Conservation (phyloP, 495 filamentous ascomycete species). For the Penicillium maclennaniae region DNA sequence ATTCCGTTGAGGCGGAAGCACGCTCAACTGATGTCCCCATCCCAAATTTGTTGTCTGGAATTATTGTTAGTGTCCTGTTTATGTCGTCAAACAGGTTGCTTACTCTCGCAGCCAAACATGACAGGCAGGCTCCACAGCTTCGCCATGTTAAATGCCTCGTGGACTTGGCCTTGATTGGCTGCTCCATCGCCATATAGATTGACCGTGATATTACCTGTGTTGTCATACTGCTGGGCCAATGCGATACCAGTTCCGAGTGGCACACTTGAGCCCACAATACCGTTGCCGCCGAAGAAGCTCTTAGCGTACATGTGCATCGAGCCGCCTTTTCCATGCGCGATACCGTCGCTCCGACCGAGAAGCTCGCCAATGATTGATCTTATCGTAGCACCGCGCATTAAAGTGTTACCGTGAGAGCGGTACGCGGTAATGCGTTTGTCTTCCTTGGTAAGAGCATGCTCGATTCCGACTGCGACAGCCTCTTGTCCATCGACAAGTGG, state of each 20-base stretch:
- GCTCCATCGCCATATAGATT: slow-evolving; percentile 90
- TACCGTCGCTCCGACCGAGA: slow-evolving; percentile 80
- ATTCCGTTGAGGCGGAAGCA: slow-evolving; percentile 82
- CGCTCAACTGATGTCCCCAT: slow-evolving; percentile 92
- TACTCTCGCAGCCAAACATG: slow-evolving; percentile 92
- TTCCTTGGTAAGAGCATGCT: slow-evolving; percentile 77
- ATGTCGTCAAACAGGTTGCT: slow-evolving; percentile 21
- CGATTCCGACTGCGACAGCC: slow-evolving; percentile 88
- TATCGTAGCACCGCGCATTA: slow-evolving; percentile 85
- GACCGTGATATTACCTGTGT: slow-evolving; percentile 69
- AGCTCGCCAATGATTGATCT: slow-evolving; percentile 88
- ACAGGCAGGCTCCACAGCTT: slow-evolving; percentile 91
- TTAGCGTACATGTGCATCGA: slow-evolving; percentile 97
- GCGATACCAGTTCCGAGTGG: slow-evolving; percentile 87
- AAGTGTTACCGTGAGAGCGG: slow-evolving; percentile 87
- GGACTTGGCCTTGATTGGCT: slow-evolving; percentile 92
- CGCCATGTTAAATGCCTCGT: slow-evolving; percentile 97
- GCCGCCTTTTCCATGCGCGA: slow-evolving; percentile 89
- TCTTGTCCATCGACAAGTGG: slow-evolving; percentile 58
- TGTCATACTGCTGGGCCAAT: slow-evolving; percentile 84
- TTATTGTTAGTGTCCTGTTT: not conserved
- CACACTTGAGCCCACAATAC: slow-evolving; percentile 92
- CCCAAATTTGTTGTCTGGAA: slow-evolving; percentile 90
- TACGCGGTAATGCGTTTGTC: slow-evolving; percentile 93
- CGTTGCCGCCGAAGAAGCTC: slow-evolving; percentile 91